phyloP scores from a whole-genome alignment of 345 rosid genomes.

The Barbarea vulgaris region DNA sequence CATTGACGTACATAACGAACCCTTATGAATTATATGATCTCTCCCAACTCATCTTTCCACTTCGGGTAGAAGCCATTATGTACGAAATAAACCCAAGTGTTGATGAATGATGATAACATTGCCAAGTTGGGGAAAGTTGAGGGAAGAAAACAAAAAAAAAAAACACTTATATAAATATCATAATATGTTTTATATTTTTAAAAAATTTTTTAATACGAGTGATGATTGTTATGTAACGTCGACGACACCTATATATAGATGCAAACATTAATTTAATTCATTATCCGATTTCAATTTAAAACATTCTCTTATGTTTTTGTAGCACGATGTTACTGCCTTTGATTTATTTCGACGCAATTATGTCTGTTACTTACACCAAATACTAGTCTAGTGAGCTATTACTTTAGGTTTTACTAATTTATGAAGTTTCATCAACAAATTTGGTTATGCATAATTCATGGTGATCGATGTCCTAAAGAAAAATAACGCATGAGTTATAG shows the following conservation, averaged over 20 bases:
- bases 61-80: conserved; percentile 11
- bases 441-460: not conserved
- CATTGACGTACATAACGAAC: conserved; percentile 30
- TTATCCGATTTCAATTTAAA: not conserved
- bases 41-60: conserved; percentile 21
- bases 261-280: not conserved
- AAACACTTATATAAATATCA: too few species aligned
- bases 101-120: not conserved
- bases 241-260: not conserved
- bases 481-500: not conserved
- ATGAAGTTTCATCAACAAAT: not conserved
- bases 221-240: conserved; percentile 32
- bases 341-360: conserved; percentile 3
- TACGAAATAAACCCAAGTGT: conserved; percentile 21
- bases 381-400: not conserved
- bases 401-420: not conserved
- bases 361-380: not conserved
- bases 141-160: not conserved
- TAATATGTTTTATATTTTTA: too few species aligned
- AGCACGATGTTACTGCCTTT: not conserved
- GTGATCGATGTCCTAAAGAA: not conserved
- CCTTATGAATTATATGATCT: conserved; percentile 5
- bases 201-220: too few species aligned
- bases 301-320: not conserved
- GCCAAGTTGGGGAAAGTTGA: conserved; percentile 20